Base-by-base conservation (phyloP, 208 protist genomes). In the Acanthamoeba sp. region DNA sequence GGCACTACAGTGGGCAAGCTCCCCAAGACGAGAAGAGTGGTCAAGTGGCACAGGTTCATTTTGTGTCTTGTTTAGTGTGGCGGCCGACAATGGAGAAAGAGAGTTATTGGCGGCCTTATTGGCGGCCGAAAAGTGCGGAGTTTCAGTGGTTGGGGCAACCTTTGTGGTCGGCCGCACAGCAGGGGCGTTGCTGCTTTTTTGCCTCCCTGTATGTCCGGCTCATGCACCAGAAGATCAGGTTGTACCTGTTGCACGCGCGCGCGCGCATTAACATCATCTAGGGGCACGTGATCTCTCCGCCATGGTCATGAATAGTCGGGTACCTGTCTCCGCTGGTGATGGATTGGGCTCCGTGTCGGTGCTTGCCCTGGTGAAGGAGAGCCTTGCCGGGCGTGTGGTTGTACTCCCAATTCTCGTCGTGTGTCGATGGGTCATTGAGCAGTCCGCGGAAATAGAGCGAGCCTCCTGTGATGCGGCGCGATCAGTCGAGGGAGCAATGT, bases 391-490 rank as follows among this genome's bases (percentile, higher is more conserved):
- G 69, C 1, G 7, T 40, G 59, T 96, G 95, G 2, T 94, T 20
- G 29, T 94, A 88, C 48, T 93, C 80, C 42, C 82, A 88, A 20
- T 94, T 71, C 32, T 96, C 89, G 0, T 94, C 14, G 64, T 95
- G 95, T 27, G 89, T 95, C 18, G 73, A 42, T 16, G 69, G 73
- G 57, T 95, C 34, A 29, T 88, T 34, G 1, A 95, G 82, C 16
- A 96, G 55, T 22, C 95, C 95, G n/a, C 57, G 52, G 36, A 96
- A 96, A 38, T 95, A 95, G 14, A 96, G 42, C 14, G 73, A 78
- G 27, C 93, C 93, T 4, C 95, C 91, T 94, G 52, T 62, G 24
- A 45, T n/a, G n/a, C n/a, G 45, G 45, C 45, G 45, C 45, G 45
- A 50, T 16, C 45, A 50, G 45, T 4, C 45, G 48, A 27, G 55